phyloP scores from a whole-genome alignment of 257 asterid species.

The Fraxinus pennsylvanica region DNA sequence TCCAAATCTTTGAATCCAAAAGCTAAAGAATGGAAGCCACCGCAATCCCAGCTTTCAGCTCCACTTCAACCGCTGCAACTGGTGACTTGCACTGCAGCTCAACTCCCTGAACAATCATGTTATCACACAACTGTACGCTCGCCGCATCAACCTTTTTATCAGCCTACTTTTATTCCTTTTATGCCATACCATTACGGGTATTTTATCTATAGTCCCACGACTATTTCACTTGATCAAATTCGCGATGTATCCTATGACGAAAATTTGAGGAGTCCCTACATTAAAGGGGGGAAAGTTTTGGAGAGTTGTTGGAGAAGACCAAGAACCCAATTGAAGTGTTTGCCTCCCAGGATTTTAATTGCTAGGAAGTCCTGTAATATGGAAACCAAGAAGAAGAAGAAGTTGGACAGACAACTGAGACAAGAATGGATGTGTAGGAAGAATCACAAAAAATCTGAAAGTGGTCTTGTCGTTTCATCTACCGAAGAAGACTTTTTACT shows the following conservation, averaged over 20 bases:
- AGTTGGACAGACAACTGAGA: not conserved
- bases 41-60: not conserved
- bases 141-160: not conserved
- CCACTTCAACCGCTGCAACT: conserved; percentile 7
- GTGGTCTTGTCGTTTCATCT: not conserved
- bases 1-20: conserved; percentile 25
- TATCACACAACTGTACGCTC: not conserved
- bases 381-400: not conserved
- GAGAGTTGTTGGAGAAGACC: not conserved
- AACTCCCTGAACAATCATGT: not conserved
- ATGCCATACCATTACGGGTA: not conserved
- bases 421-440: conserved; percentile 14
- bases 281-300: not conserved
- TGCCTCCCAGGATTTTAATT: conserved; percentile 25
- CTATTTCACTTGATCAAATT: not conserved
- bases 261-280: not conserved
- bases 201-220: not conserved
- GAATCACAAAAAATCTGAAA: not conserved
- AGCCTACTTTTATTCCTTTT: not conserved
- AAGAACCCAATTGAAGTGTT: not conserved
- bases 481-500: not conserved
- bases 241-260: not conserved
- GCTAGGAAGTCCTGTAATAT: not conserved
- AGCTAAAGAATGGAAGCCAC: conserved; percentile 31
- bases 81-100: not conserved